Evolutionary conservation across 2,329 filamentous ascomycete genomes (phyloP), one percentile per base, ranked within the genome.

Genomic region (Hysterium pulicare): DNA sequence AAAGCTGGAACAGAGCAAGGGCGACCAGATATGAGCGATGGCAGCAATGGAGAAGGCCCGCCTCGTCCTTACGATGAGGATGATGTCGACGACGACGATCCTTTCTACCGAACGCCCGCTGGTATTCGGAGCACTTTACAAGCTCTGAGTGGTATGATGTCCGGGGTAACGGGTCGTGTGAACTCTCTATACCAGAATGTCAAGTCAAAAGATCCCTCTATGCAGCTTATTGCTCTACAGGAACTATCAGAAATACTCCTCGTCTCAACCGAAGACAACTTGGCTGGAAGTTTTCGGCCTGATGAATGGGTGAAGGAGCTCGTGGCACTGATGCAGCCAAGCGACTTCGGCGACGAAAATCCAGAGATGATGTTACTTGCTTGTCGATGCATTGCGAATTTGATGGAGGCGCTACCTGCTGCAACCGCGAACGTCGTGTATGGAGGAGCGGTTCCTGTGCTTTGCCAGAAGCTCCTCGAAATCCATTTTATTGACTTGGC

Each of bases 401-500:
- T 98, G 42, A 98, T 98, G 93, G 93, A 98, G 66, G 94, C 91
- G 20, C 73, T 98, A 22, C 90, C 93, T 16, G 84, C 89, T 24
- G 91, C 91, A 44, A 93, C 93, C 37, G 87, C 90, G 10, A 96
- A 95, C 62, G 90, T 98, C 11, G 93, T 97, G 3, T 97, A 97
- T 62, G 91, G 90, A n/a, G 89, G 90, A 38, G 93, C 93, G 24
- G 93, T 98, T 4, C 90, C 93, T 2, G 83, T 98, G 10, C 74
- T 98, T 20, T 97, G 93, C 70, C 87, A 91, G 61, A 98, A 97
- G 69, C 76, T 98, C 22, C 76, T 97, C 47, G 90, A 97, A 68
- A 97, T 97, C 34, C 86, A 91, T 48, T 98, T 91, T 66, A 98
- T 98, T 63, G 93, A 98, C 66, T 76, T 98, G 41, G 94, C 94